Evolutionary conservation across 768 basidiomycete species (phyloP).

Genomic region (Phanerodontia chrysosporium): DNA sequence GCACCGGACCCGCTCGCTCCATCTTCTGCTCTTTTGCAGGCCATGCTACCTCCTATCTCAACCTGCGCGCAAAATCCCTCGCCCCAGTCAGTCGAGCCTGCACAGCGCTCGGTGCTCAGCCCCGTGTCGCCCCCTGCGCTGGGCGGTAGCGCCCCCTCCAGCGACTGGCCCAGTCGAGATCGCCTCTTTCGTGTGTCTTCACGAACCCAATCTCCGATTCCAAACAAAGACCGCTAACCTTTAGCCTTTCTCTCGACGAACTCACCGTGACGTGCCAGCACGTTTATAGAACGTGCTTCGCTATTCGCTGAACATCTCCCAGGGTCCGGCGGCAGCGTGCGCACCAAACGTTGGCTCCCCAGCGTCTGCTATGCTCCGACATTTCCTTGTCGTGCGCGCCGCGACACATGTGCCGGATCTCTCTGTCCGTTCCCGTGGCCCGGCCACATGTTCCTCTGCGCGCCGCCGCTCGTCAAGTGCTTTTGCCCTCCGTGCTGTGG

Average conservation of each 20-base stretch:
- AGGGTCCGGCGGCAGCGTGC: neutral
- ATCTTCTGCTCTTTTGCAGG: neutral
- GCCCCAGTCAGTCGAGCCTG: neutral
- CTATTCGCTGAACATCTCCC: neutral
- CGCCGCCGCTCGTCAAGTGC: too few species aligned
- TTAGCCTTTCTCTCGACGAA: neutral
- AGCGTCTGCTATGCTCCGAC: neutral
- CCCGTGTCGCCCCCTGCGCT: neutral
- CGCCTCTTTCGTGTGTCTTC: neutral
- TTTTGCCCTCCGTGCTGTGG: too few species aligned
- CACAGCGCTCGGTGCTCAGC: too few species aligned
- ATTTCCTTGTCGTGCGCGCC: neutral
- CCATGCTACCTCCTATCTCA: neutral
- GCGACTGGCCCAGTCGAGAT: neutral
- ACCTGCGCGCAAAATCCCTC: neutral
- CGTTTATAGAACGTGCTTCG: neutral
- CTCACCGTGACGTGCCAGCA: neutral
- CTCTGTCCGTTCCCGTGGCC: too few species aligned
- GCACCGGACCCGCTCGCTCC: conserved; percentile 6
- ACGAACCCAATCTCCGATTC: neutral
- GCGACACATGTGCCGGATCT: too few species aligned
- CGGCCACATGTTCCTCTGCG: too few species aligned
- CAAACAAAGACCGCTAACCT: neutral
- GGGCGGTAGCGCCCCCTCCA: neutral
- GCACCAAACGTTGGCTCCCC: neutral